Base-by-base conservation (phyloP, 108 stramenopile species). In the Mayamaea pseudoterrestris region DNA sequence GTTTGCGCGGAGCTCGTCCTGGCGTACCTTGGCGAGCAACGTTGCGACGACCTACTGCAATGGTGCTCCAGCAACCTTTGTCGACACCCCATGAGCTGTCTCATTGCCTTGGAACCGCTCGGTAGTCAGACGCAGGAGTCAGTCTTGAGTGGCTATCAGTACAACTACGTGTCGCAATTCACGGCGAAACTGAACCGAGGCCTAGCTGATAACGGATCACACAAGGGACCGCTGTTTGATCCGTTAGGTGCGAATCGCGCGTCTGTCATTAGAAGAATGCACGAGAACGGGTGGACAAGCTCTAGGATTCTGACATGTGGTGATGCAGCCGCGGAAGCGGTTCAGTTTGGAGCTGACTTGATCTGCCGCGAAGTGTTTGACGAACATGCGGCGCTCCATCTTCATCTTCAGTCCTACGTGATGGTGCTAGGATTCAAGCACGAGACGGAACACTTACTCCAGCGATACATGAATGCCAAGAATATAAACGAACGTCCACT, bases 1-100 rank as follows among this genome's bases (percentile, higher is more conserved):
- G 61, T 81, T 14, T 16, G 82, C 20, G 77, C 78, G 1, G 85
- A 88, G 39, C 60, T 88, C 12, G 80, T 88, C 7, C 41, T 88
- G 30, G 66, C 78, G 7, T 88, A 88, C 53, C 50, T 88, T 18
- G 55, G 58, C 27, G 18, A 34, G 13, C 32, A 55, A 25, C 31
- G 57, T 14, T 66, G 46, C 24, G 44, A 68, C 22, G 18, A 32
- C 13, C 27, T 76, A 17, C 30, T 76, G 24, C 1, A 28, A 6
- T 63, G 46, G 60, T 63, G 68, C 32, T 26, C 62, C 16, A 36
- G 43, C 0, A 41, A 9, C 11, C 30, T 70, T 27, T 37, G 40
- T 18, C 3, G 7, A 11, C 13, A 31, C 1, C 57, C 62, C 17
- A 53, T 47, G 25, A 65, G 58, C 42, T 66, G 58, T 32, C 44